These are phyloP conservation scores for Trichoderma guizhouense DNA, from an alignment of 2,329 filamentous ascomycete species.

Conservation along the genomic window DNA sequence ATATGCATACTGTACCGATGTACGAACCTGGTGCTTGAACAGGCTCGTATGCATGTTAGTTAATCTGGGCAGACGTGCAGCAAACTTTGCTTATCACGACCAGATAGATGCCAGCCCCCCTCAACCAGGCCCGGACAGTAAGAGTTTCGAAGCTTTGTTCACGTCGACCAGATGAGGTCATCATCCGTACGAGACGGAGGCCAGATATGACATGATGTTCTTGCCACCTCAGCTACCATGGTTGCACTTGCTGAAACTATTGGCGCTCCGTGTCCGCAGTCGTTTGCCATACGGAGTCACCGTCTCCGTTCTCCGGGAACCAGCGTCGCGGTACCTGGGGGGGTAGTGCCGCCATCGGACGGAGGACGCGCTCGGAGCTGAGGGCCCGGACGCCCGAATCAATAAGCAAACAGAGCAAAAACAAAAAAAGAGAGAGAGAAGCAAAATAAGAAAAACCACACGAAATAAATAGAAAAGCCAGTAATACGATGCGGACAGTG, in stretches of 20 bases:
- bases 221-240: slow-evolving; percentile 12
- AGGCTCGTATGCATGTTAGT: background rate
- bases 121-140: background rate
- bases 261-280: slow-evolving; percentile 7
- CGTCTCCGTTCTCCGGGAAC: background rate
- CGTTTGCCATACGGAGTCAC: slow-evolving; percentile 11
- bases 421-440: background rate
- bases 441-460: background rate
- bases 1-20: background rate
- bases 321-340: background rate
- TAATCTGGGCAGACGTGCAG: background rate
- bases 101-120: background rate
- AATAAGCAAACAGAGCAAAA: background rate
- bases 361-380: background rate
- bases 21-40: background rate
- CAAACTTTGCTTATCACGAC: background rate
- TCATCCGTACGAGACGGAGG: slow-evolving; percentile 3
- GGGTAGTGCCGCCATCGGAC: background rate
- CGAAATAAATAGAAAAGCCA: background rate
- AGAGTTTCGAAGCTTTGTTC: slow-evolving; percentile 2
- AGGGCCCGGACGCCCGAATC: background rate
- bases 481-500: background rate
- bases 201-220: slow-evolving; percentile 6
- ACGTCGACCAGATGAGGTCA: slow-evolving; percentile 5
- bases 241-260: slow-evolving; percentile 10